Evolutionary conservation across 768 basidiomycete species (phyloP).

Genomic region (Amanita pallidorosea): DNA sequence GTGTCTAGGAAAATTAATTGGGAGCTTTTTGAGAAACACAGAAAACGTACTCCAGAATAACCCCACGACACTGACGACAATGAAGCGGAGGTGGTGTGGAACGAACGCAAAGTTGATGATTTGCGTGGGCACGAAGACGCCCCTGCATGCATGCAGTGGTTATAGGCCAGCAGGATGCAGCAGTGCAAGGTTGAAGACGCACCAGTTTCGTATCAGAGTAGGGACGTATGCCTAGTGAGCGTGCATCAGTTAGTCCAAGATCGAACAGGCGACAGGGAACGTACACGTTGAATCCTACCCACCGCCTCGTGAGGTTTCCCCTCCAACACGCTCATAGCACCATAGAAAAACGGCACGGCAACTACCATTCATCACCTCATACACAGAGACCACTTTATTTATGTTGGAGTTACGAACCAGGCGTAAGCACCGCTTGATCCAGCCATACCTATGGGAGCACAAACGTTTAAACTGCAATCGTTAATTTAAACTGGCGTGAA

Average conservation of each 20-base stretch:
- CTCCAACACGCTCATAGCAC: slow-evolving; percentile 72
- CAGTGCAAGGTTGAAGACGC: slow-evolving; percentile 59
- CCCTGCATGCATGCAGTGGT: too few species aligned
- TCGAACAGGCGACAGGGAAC: slow-evolving; percentile 7
- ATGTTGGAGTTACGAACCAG: slow-evolving; percentile 28
- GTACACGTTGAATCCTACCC: slow-evolving; percentile 36
- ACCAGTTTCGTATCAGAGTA: slow-evolving; percentile 74
- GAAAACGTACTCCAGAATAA: slow-evolving; percentile 68
- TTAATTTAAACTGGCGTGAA: not conserved
- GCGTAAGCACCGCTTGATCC: slow-evolving; percentile 73
- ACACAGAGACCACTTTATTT: not conserved
- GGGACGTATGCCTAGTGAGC: slow-evolving; percentile 49
- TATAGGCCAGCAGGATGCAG: slow-evolving; percentile 11
- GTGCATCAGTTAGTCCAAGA: not conserved
- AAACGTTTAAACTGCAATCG: not conserved
- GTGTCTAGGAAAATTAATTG: not conserved
- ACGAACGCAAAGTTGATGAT: slow-evolving; percentile 70
- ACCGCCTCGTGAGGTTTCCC: slow-evolving; percentile 46
- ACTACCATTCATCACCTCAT: slow-evolving; percentile 14
- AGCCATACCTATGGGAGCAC: slow-evolving; percentile 50
- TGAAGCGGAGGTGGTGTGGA: slow-evolving; percentile 68
- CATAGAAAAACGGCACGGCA: slow-evolving; percentile 45
- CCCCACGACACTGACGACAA: slow-evolving; percentile 65
- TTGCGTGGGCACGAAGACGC: slow-evolving; percentile 60
- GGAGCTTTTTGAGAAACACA: not conserved